Percentiles rank a stretch among this genome's conserved stretches.
Conservation (phyloP, 225 moss, liverwort and hornwort genomes). For the Marchantia paleacea region DNA sequence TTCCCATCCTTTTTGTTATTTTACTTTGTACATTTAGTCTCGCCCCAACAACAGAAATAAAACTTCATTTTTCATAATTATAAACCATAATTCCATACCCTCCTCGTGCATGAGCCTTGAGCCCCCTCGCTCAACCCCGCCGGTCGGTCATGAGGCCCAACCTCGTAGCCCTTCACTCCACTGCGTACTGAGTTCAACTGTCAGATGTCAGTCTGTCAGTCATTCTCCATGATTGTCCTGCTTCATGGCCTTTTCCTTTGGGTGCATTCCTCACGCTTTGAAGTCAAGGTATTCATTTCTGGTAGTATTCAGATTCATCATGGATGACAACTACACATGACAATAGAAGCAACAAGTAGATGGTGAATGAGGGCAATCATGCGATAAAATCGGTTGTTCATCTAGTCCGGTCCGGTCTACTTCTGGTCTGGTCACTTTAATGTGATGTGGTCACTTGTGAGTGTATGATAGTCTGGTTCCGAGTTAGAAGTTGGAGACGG, state of each 20-base stretch:
- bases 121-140: not conserved
- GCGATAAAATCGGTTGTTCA: no score
- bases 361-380: no score
- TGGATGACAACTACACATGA: not conserved
- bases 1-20: no score
- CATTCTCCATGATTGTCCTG: not conserved
- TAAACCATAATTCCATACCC: not conserved
- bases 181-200: not conserved
- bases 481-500: no score
- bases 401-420: no score
- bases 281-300: not conserved
- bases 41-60: not conserved
- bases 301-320: not conserved
- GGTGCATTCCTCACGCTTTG: not conserved
- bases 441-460: no score
- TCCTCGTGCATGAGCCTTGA: not conserved
- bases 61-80: not conserved
- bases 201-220: not conserved
- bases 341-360: no score
- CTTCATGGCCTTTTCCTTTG: not conserved
- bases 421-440: no score
- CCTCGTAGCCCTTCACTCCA: not conserved
- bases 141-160: not conserved
- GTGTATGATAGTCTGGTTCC: no score
- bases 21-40: no score